phyloP scores from a whole-genome alignment of 345 rosid genomes.

The Syzygium oleosum region DNA sequence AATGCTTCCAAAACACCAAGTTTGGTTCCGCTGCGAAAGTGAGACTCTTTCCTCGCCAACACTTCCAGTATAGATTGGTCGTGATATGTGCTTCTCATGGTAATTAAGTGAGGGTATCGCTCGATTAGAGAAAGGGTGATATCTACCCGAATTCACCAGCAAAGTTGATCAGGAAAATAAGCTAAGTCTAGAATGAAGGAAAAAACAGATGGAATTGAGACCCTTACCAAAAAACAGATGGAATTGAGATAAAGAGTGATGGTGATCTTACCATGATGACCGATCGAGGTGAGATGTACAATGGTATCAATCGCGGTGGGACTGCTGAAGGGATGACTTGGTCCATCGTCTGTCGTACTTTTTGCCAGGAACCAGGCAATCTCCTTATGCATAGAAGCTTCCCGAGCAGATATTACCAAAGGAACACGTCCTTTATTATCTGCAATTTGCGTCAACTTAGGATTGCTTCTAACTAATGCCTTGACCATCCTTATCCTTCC shows the following conservation, averaged over 20 bases:
- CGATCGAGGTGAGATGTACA: neutral
- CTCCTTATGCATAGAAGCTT: neutral
- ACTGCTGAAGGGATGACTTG: neutral
- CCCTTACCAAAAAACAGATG: too few species aligned
- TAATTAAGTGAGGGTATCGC: fast-evolving
- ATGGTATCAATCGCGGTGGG: fast-evolving
- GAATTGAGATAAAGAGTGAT: neutral
- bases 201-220: too few species aligned
- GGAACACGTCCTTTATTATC: neutral
- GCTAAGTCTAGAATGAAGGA: neutral
- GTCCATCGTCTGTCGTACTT: neutral
- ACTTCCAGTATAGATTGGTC: neutral
- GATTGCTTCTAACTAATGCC: neutral
- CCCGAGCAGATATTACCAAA: neutral
- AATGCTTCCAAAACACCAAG: neutral
- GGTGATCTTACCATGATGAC: neutral
- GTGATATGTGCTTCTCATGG: neutral
- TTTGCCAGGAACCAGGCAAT: neutral
- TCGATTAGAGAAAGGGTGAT: neutral
- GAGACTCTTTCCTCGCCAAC: neutral
- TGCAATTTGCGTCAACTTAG: neutral
- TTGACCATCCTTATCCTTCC: neutral
- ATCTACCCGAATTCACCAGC: neutral
- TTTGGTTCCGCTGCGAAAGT: neutral
- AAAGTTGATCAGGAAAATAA: neutral